Evolutionary conservation across 345 rosid species (phyloP), one percentile per base, ranked within the genome.

Genomic region (Iberis pinnata): DNA sequence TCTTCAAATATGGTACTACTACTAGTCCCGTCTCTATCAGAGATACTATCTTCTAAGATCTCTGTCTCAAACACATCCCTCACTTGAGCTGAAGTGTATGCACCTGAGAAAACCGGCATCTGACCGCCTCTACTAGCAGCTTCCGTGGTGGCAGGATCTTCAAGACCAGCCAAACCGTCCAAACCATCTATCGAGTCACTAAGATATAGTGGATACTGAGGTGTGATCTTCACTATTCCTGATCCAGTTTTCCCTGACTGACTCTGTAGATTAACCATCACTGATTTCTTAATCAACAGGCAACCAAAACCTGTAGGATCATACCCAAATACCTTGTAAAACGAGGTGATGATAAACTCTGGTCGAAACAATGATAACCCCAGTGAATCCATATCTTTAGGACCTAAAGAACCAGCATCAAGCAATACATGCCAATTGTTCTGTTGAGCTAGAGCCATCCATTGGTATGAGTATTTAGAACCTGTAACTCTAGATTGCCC

Each of bases 401-500:
- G 98, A 69, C 98, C 98, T 61, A 92, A 72, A 18, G 98, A 80
- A 7, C 98, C 98, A 43, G 98, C 98, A 51, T 92, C 98, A 65
- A 92, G 95, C 72, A 92, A 74, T 58, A 92, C 98, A 57, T 92
- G 98, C 98, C 96, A 92, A 60, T 81, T 74, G 55, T 92, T 92
- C 73, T 88, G 98, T 70, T 92, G 98, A 61, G 98, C 98, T 39
- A 87, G 65, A 24, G 96, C 95, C 98, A 92, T 92, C 98, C 98
- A 92, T 29, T 92, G 98, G 61, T 90, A 90, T 0, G 98, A 90
- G 68, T 92, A 92, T 73, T 92, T 92, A 4, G 93, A 66, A 7
- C 98, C 98, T 0, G 95, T 88, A 26, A 90, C 98, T 27, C 98
- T 74, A 31, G 96, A 87, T 71, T 92, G 98, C 12, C 81, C 98